phyloP scores from a whole-genome alignment of 805 yeast species.

The Spencermartinsiella europaea region DNA sequence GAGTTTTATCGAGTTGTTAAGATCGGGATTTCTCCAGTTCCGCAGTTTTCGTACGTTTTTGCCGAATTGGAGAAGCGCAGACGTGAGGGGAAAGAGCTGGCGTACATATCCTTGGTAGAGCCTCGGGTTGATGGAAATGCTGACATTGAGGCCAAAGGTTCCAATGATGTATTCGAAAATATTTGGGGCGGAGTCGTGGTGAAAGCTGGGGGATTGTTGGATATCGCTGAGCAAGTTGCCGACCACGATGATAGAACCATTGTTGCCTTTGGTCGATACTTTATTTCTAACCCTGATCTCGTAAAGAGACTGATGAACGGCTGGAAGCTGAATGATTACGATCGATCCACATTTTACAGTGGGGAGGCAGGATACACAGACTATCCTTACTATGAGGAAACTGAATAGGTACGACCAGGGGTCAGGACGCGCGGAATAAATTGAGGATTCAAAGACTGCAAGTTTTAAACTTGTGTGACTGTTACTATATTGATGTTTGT shows the following conservation, averaged over 20 bases:
- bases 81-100: constrained; percentile 35
- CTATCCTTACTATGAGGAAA: background rate
- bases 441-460: no score
- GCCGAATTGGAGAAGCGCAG: constrained; percentile 39
- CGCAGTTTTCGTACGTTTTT: constrained; percentile 40
- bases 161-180: constrained; percentile 25
- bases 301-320: constrained; percentile 41
- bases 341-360: constrained; percentile 45
- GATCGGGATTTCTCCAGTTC: constrained; percentile 29
- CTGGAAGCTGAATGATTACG: constrained; percentile 39
- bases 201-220: constrained; percentile 35
- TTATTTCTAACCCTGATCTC: constrained; percentile 53
- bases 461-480: no score
- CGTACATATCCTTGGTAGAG: constrained; percentile 42
- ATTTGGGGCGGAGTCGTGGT: constrained; percentile 44
- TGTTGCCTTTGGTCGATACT: constrained; percentile 45
- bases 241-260: constrained; percentile 23
- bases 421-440: no score
- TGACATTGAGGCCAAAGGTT: constrained; percentile 24
- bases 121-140: constrained; percentile 36
- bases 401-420: no score
- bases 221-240: constrained; percentile 19
- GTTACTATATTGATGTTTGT: no score
- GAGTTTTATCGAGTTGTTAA: constrained; percentile 24
- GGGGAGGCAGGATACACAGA: background rate